Conservation (phyloP, 306 rosid species). For the Quercus suber region DNA sequence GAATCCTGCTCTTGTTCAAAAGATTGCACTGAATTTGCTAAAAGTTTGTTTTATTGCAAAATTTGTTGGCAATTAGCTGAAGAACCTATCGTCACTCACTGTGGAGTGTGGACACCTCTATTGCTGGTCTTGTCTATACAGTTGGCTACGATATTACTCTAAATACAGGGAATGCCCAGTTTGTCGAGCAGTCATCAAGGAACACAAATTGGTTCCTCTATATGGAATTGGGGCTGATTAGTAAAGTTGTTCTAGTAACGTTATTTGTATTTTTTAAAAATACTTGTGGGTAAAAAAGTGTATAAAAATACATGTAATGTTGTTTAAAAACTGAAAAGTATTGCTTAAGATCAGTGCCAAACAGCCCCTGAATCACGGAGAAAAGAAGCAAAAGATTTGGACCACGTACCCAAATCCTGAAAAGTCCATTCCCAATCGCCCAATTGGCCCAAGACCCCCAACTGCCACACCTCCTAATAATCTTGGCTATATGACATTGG, state of each 20-base stretch:
- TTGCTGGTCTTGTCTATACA: conserved; percentile 25
- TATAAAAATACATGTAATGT: too few species aligned
- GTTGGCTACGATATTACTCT: conserved; percentile 9
- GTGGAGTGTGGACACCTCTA: conserved; percentile 18
- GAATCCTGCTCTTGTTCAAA: too few species aligned
- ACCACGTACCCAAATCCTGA: not conserved
- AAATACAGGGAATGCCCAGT: not conserved
- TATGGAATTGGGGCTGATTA: too few species aligned
- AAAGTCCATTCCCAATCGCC: not conserved
- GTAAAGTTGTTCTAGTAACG: too few species aligned
- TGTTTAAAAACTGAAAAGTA: too few species aligned
- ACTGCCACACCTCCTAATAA: not conserved
- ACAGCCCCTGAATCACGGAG: not conserved
- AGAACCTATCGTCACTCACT: conserved; percentile 21
- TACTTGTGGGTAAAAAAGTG: too few species aligned
- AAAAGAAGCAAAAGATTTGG: not conserved
- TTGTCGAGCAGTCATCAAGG: conserved; percentile 2
- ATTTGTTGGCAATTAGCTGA: conserved; percentile 21
- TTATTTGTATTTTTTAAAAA: too few species aligned
- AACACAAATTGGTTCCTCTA: conserved; percentile 7
- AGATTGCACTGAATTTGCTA: not conserved
- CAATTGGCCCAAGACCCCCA: conserved; percentile 1
- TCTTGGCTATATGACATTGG: too few species aligned
- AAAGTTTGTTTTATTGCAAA: conserved; percentile 12
- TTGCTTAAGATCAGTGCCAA: too few species aligned